A percentile compares a stretch with the other conserved stretches of the same genome.
These are phyloP conservation scores for Lactuca saligna DNA, from an alignment of 129 eudicot species.

Conservation along the genomic window DNA sequence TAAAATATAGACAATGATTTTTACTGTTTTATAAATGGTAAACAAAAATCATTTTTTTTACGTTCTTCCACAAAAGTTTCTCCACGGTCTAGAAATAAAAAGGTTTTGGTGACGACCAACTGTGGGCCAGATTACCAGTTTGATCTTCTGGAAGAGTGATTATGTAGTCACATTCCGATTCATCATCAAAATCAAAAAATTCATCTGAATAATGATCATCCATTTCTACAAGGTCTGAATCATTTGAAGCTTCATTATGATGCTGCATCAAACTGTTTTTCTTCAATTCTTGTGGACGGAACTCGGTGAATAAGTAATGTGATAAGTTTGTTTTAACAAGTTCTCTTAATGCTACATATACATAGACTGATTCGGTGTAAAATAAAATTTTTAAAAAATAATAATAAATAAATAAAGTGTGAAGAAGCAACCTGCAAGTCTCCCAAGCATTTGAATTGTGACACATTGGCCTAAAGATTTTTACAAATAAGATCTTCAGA, in stretches of 20 bases:
- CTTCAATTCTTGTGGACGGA: slow-evolving; percentile 42
- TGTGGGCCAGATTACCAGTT: slow-evolving; percentile 47
- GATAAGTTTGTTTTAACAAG: slow-evolving; percentile 50
- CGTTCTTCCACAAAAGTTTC: slow-evolving; percentile 59
- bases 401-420: neutral
- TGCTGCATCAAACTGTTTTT: slow-evolving; percentile 15
- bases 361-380: neutral
- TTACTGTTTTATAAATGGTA: neutral
- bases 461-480: slow-evolving; percentile 45
- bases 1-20: neutral
- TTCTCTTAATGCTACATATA: slow-evolving; percentile 61
- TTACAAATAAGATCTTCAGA: slow-evolving; percentile 49
- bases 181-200: slow-evolving; percentile 65
- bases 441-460: slow-evolving; percentile 59
- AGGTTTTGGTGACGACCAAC: slow-evolving; percentile 62
- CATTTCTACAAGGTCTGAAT: slow-evolving; percentile 30
- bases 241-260: slow-evolving; percentile 35
- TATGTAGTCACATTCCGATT: slow-evolving; percentile 40
- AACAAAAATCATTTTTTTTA: slow-evolving; percentile 40
- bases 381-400: neutral
- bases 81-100: slow-evolving; percentile 61
- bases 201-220: slow-evolving; percentile 51
- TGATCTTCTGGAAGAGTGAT: slow-evolving; percentile 68
- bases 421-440: slow-evolving; percentile 52
- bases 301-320: slow-evolving; percentile 34